Conservation (phyloP, 768 basidiomycete species). For the Favolaschia claudopus region DNA sequence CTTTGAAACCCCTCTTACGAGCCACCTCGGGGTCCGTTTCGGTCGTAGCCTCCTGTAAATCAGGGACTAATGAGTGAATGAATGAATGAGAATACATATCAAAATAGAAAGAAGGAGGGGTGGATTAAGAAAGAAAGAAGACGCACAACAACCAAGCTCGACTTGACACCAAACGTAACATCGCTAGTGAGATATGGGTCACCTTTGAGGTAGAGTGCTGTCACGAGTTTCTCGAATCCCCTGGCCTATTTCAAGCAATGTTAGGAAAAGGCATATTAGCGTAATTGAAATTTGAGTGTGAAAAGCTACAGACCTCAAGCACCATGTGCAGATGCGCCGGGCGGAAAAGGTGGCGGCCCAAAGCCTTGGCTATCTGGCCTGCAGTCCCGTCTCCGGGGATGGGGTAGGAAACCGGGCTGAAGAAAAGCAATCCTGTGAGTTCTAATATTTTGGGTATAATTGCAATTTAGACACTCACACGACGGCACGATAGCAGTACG, state of each 20-base stretch:
- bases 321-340: slow-evolving; percentile 84
- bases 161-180: slow-evolving; percentile 84
- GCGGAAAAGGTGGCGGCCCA: slow-evolving; percentile 76
- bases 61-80: background rate
- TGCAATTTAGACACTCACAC: slow-evolving; percentile 43
- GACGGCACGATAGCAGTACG: slow-evolving; percentile 74
- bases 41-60: slow-evolving; percentile 54
- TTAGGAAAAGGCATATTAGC: too few relatives aligned
- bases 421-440: background rate
- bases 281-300: background rate
- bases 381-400: slow-evolving; percentile 84
- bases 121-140: background rate
- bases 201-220: slow-evolving; percentile 77
- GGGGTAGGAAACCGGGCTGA: slow-evolving; percentile 68
- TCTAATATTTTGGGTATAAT: too few relatives aligned
- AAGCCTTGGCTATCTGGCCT: slow-evolving; percentile 59
- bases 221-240: slow-evolving; percentile 76
- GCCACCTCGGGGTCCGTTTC: slow-evolving; percentile 63
- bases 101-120: background rate
- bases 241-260: slow-evolving; percentile 52
- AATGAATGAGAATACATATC: background rate
- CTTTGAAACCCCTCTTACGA: slow-evolving; percentile 59
- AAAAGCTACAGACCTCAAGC: slow-evolving; percentile 55
- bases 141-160: slow-evolving; percentile 77
- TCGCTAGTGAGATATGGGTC: slow-evolving; percentile 75